Conservation (phyloP, 202 grass and related monocot species). For the Carex sylvatica region DNA sequence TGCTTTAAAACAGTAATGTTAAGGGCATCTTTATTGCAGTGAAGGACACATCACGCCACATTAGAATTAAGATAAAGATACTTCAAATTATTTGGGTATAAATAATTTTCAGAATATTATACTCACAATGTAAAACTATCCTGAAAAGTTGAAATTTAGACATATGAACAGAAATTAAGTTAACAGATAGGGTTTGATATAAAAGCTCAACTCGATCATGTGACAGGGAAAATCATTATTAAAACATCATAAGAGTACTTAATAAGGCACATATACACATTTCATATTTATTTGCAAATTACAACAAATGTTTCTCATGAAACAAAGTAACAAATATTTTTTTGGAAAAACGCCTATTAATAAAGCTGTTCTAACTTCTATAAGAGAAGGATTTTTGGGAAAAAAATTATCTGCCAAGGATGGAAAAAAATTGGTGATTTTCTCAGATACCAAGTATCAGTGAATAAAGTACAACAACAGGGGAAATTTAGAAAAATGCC, state of each 20-base stretch:
- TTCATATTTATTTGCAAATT: background rate
- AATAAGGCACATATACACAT: background rate
- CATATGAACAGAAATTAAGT: background rate
- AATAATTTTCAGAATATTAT: background rate
- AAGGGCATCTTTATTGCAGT: background rate
- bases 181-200: background rate
- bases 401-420: background rate
- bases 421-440: background rate
- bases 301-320: background rate
- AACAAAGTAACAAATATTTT: background rate
- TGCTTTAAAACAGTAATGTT: background rate
- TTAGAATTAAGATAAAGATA: background rate
- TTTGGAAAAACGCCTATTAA: background rate
- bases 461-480: background rate
- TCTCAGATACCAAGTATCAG: background rate
- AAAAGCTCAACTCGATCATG: background rate
- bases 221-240: background rate
- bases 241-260: background rate
- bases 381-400: background rate
- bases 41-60: background rate
- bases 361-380: background rate
- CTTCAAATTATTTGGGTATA: background rate
- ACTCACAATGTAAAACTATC: background rate
- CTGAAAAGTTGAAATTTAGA: background rate
- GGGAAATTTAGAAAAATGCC: background rate